Percentiles rank a stretch among this genome's conserved stretches.
Conservation (phyloP, 305 asterid genomes). For the Lippia alba region DNA sequence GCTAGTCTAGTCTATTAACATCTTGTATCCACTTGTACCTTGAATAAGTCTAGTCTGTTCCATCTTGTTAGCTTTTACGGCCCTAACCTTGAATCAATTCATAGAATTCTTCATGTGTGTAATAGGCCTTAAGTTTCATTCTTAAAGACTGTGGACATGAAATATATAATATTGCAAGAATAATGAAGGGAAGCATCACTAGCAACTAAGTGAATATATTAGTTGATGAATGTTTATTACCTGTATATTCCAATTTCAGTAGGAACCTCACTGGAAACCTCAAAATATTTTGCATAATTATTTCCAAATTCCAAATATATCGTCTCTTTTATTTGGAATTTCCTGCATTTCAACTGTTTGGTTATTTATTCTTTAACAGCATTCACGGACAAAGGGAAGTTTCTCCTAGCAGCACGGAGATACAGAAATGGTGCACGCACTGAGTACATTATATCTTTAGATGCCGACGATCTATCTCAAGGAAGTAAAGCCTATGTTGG, state of each 20-base stretch:
- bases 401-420: conserved; percentile 90
- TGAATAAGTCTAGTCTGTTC: background rate
- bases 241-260: background rate
- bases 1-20: background rate
- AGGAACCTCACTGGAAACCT: conserved; percentile 4
- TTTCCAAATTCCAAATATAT: background rate
- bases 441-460: conserved; percentile 84
- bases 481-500: conserved; percentile 94
- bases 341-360: conserved; percentile 26
- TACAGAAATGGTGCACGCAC: conserved; percentile 79
- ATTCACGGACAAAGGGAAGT: conserved; percentile 82
- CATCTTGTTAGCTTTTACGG: too few species aligned
- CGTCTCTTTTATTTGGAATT: background rate
- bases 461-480: conserved; percentile 83
- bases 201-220: too few species aligned
- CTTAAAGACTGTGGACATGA: background rate
- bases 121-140: background rate
- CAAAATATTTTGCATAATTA: background rate
- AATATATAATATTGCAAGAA: conserved; percentile 1
- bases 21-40: background rate
- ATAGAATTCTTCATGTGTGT: background rate
- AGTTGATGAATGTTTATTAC: too few species aligned
- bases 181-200: background rate
- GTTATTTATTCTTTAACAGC: conserved; percentile 49
- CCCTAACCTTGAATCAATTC: background rate